Evolutionary conservation across 345 rosid species (phyloP).

Genomic region (Lepidium africanum): DNA sequence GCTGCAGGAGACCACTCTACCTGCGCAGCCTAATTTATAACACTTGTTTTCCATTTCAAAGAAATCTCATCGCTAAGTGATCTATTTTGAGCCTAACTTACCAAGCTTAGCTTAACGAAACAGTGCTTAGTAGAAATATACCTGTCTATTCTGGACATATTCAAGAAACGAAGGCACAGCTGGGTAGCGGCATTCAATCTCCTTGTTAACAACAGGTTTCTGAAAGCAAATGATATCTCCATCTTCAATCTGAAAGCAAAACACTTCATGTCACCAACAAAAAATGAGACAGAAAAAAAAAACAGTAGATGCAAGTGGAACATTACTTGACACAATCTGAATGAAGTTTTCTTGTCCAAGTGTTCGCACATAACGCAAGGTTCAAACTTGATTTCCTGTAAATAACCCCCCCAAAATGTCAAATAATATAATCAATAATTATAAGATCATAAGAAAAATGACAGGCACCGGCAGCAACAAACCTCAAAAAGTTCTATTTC

Average conservation of each 20-base stretch:
- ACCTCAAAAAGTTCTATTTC: slow-evolving; percentile 93
- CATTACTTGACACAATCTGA: slow-evolving; percentile 67
- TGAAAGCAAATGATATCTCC: slow-evolving; percentile 92
- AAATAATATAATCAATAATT: background rate
- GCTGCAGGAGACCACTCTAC: background rate
- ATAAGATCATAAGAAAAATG: background rate
- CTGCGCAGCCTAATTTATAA: background rate
- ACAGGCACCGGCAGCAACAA: slow-evolving; percentile 7
- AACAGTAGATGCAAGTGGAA: background rate
- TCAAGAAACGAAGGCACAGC: slow-evolving; percentile 78
- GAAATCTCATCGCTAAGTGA: background rate
- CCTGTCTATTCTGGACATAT: slow-evolving; percentile 91
- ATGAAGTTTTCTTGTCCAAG: slow-evolving; percentile 64
- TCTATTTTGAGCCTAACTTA: background rate
- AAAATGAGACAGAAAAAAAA: background rate
- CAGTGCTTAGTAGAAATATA: slow-evolving; percentile 19
- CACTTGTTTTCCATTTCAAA: background rate
- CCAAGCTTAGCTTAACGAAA: background rate
- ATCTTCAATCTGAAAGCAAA: slow-evolving; percentile 67
- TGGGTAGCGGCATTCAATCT: slow-evolving; percentile 54
- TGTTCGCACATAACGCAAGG: slow-evolving; percentile 84
- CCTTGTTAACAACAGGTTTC: slow-evolving; percentile 45
- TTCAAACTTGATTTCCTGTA: slow-evolving; percentile 93
- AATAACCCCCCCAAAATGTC: background rate
- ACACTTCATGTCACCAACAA: slow-evolving; percentile 7